phyloP scores from a whole-genome alignment of 257 asterid species.

The Anisodus tanguticus region DNA sequence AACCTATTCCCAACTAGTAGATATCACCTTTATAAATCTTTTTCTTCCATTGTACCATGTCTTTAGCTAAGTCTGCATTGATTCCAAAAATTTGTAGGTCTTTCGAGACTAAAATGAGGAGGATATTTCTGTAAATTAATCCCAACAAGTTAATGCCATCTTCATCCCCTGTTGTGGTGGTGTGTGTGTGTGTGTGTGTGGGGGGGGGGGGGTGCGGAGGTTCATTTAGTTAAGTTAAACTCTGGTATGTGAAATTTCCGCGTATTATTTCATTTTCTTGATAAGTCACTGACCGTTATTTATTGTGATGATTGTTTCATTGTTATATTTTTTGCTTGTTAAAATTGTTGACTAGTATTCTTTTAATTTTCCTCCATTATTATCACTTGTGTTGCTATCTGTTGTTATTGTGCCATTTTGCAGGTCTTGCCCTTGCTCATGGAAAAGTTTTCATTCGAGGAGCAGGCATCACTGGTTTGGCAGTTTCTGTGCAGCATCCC shows the following conservation, averaged over 20 bases:
- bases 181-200: no score
- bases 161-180: neutral
- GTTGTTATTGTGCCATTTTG: slow-evolving; percentile 31
- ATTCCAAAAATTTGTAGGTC: neutral
- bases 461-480: slow-evolving; percentile 97
- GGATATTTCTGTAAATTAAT: neutral
- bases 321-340: neutral
- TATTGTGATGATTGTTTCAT: neutral
- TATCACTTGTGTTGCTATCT: slow-evolving; percentile 19
- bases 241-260: neutral
- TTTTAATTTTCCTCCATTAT: neutral
- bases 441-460: slow-evolving; percentile 90
- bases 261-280: slow-evolving; percentile 14
- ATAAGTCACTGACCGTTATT: slow-evolving; percentile 20
- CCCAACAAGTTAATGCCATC: neutral
- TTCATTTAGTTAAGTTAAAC: slow-evolving; percentile 14
- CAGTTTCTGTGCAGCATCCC: slow-evolving; percentile 98
- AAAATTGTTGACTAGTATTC: neutral
- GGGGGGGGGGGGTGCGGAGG: neutral
- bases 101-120: neutral
- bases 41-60: neutral
- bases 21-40: neutral
- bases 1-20: neutral
- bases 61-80: slow-evolving; percentile 2
- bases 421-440: slow-evolving; percentile 90